Base-by-base conservation (phyloP, 2,329 filamentous ascomycete genomes). In the Endothia cerciana region DNA sequence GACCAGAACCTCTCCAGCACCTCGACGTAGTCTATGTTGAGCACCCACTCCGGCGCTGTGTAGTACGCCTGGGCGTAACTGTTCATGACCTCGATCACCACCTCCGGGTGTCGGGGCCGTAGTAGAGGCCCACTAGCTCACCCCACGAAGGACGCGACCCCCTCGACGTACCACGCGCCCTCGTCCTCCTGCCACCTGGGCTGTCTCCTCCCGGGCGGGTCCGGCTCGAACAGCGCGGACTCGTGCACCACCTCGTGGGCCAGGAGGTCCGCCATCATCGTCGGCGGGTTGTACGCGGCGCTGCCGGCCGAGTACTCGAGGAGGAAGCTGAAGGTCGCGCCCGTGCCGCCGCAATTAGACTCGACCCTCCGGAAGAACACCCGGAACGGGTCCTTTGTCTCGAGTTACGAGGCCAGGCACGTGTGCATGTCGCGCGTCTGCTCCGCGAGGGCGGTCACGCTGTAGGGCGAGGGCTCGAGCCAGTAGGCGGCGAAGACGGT, bases 191-290 rank as follows among this genome's bases (percentile, higher is more conserved):
- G 36, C 55, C 56, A 64, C 19, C 22, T 55, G 2, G 45, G 38
- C 33, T 1, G 40, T 41, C 45, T 15, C 36, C 41, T 2, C 15
- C 25, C 56, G 3, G 36, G 62, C 2, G 45, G 6, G 2, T 25
- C 38, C 22, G 22, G 4, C 1, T 67, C 59, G 11, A 65, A 57
- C 17, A 69, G 65, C 43, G 67, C 67, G 15, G 63, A 69, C 45
- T 59, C 62, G 15, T 69, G 67, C 30, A 69, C 56, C 1, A 65
- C 63, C 65, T 69, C 67, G 60, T 69, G 67, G 8, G 67, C 62
- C 2, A 69, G 49, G 22, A 69, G 43, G 36, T 69, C 63, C 4
- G 55, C 62, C 22, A 69, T 38, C 5, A 17, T 36, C n/a, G 51
- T 47, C 40, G 62, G 38, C 7, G 55, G 36, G 28, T n/a, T 41